Base-by-base conservation (phyloP, 164 flowering plant species). In the Magnolia kwangsiensis region DNA sequence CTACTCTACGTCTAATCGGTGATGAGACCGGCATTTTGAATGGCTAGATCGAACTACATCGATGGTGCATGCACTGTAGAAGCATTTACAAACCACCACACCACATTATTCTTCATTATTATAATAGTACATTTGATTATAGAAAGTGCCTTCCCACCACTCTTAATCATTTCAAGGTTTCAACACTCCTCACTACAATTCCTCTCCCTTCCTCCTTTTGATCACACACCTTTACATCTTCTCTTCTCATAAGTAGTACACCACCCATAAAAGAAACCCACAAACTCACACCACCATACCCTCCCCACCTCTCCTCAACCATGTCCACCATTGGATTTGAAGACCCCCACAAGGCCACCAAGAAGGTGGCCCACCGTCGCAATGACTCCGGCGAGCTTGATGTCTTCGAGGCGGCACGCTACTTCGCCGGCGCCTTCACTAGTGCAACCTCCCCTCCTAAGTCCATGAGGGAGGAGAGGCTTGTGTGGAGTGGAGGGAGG, bases 351-450 rank as follows among this genome's bases (percentile, higher is more conserved):
- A 82, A 65, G 59, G 1, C 77, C 49, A 55, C 61, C 78, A 89
- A 81, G 85, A 88, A 83, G 63, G 59, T 90, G 7, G 80, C 79
- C 79, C 92, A 86, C 78, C 75, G 82, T 50, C 79, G 90, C 67
- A 86, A 86, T 19, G 83, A 85, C 73, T 93, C 96, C 2, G 90
- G 86, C 19, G 97, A 95, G 81, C 88, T 95, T 64, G 96, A 91
- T 61, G 97, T 95, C 37, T 95, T 95, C 55, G 97, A 95, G 73
- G 98, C 98, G 0, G 86, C 92, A 1, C 64, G 86, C 20, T 95
- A 93, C 75, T 95, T 93, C 86, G 86, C 95, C 7, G 91, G 82
- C 7, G 78, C 76, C 78, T 80, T 76, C 68, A 89, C 88, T 51
- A 78, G 68, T 65, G n/a, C 71, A 68, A 19, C 49, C 19, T 8